A percentile compares a stretch with the other conserved stretches of the same genome.
These are phyloP conservation scores for Ilyonectria robusta DNA, from an alignment of 2,329 filamentous ascomycete genomes.

Conservation along the genomic window DNA sequence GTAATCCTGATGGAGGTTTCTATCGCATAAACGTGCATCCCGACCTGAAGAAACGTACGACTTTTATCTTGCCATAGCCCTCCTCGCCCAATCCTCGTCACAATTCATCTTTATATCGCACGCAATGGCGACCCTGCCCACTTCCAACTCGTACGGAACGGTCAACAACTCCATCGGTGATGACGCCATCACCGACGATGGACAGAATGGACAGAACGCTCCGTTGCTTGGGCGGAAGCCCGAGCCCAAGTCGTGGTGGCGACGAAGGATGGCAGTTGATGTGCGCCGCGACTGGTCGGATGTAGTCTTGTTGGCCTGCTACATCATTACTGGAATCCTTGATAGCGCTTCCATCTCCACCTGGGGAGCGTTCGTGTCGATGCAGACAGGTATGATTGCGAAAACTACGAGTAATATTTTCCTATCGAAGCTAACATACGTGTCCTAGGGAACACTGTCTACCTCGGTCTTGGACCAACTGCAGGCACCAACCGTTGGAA, in stretches of 20 bases:
- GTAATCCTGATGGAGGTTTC: not conserved
- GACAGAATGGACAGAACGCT: constrained; percentile 18
- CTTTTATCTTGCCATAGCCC: constrained; percentile 4
- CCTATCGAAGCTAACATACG: not conserved
- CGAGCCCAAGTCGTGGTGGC: constrained; percentile 36
- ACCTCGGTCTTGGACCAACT: constrained; percentile 80
- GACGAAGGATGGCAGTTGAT: constrained; percentile 38
- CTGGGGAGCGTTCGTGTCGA: constrained; percentile 86
- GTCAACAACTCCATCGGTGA: constrained; percentile 26
- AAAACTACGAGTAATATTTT: too few species aligned
- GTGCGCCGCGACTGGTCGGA: constrained; percentile 73
- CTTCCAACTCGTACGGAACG: constrained; percentile 36
- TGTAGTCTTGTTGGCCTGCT: constrained; percentile 78
- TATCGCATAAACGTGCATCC: not conserved
- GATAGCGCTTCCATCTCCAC: constrained; percentile 83
- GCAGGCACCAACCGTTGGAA: constrained; percentile 64
- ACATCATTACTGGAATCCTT: constrained; percentile 82
- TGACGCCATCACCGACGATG: constrained; percentile 26
- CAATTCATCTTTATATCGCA: not conserved
- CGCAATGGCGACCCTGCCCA: constrained; percentile 33
- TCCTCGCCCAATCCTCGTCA: not conserved
- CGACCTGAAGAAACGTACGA: not conserved
- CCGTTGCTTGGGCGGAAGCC: constrained; percentile 38
- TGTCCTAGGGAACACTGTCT: constrained; percentile 78
- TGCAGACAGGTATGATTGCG: constrained; percentile 77